These are phyloP conservation scores for Actinomucor elegans DNA, from an alignment of 371 early-diverging fungal genomes.

Conservation along the genomic window DNA sequence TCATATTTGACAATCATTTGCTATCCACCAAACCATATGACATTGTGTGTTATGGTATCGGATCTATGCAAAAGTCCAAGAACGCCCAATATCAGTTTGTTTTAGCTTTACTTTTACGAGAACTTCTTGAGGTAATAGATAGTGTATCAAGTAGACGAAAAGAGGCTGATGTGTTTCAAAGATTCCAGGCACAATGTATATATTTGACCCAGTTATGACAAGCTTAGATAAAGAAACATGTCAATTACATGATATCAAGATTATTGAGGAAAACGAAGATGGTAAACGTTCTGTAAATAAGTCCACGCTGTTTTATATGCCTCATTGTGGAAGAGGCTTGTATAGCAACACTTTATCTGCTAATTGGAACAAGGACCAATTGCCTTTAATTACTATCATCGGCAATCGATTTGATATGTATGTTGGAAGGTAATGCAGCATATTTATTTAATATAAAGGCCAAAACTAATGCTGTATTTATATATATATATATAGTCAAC, in stretches of 20 bases:
- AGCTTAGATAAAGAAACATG: constrained; percentile 51
- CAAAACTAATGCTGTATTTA: no score
- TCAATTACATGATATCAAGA: constrained; percentile 29
- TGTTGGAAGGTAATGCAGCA: constrained; percentile 48
- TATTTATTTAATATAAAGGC: no score
- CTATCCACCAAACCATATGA: constrained; percentile 22
- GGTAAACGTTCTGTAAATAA: constrained; percentile 19
- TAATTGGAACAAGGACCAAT: constrained; percentile 49
- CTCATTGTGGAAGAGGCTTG: constrained; percentile 66
- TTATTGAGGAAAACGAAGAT: constrained; percentile 52
- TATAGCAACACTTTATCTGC: constrained; percentile 63
- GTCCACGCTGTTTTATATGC: constrained; percentile 69
- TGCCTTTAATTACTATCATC: constrained; percentile 43
- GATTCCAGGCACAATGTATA: constrained; percentile 49
- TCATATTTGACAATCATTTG: constrained; percentile 24
- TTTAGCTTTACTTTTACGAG: constrained; percentile 46
- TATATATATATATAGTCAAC: no score
- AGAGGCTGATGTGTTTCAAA: constrained; percentile 4
- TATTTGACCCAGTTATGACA: constrained; percentile 69
- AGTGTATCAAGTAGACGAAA: not conserved
- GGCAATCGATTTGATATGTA: constrained; percentile 64
- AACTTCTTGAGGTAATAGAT: constrained; percentile 47
- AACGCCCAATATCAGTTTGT: constrained; percentile 63
- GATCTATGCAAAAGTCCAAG: constrained; percentile 56
- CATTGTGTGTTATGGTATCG: constrained; percentile 69